Evolutionary conservation across 805 yeast genomes (phyloP).

Genomic region (Metschnikowia gelsemii): DNA sequence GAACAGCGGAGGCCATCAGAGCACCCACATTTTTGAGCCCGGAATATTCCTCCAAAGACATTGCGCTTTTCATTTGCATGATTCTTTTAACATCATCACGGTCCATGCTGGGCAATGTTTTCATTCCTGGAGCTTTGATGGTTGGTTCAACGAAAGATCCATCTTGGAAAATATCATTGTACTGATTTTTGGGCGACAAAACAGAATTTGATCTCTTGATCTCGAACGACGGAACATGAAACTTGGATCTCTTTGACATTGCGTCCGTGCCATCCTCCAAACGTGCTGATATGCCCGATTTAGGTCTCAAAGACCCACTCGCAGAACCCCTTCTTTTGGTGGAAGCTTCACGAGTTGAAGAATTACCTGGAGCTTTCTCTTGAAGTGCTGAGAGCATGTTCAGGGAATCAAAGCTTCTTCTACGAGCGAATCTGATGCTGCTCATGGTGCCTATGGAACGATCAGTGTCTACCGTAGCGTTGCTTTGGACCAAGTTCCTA

Average conservation of each 20-base stretch:
- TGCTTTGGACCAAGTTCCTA: slow-evolving; percentile 24
- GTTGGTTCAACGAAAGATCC: slow-evolving; percentile 30
- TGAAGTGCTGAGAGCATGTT: slow-evolving; percentile 28
- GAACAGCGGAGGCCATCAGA: slow-evolving; percentile 9
- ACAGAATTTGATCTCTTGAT: slow-evolving; percentile 38
- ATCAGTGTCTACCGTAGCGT: neutral
- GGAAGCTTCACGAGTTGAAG: neutral
- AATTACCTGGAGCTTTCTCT: neutral
- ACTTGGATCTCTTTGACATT: slow-evolving; percentile 25
- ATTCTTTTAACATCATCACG: slow-evolving; percentile 44
- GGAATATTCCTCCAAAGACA: slow-evolving; percentile 42
- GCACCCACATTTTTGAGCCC: slow-evolving; percentile 32
- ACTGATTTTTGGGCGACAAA: slow-evolving; percentile 37
- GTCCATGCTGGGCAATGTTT: slow-evolving; percentile 50
- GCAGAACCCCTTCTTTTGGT: slow-evolving; percentile 4
- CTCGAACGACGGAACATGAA: slow-evolving; percentile 44
- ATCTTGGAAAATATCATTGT: slow-evolving; percentile 41
- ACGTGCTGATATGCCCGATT: neutral
- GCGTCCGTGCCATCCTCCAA: neutral
- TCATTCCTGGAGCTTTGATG: slow-evolving; percentile 46
- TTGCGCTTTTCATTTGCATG: slow-evolving; percentile 31
- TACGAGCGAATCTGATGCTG: slow-evolving; percentile 1
- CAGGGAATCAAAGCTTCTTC: slow-evolving; percentile 28
- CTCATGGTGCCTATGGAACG: neutral
- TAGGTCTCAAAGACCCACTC: slow-evolving; percentile 10